Base-by-base conservation (phyloP, 805 yeast genomes). In the Candida sphagnicola region DNA sequence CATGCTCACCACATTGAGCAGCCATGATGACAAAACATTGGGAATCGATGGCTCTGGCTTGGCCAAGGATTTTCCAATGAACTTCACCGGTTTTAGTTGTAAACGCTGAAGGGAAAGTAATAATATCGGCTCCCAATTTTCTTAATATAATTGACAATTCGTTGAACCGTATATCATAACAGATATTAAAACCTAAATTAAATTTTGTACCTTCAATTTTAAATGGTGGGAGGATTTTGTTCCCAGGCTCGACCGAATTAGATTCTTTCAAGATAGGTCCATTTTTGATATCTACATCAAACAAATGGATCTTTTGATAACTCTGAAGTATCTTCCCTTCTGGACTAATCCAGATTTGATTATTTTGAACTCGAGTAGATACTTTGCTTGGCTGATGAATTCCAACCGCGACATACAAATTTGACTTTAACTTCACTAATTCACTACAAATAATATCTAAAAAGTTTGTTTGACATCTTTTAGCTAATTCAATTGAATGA, bases 61-160 rank as follows among this genome's bases (percentile, higher is more conserved):
- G 70, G 1, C 87, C 96, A 37, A 91, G 66, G 1, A 77, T 58
- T 38, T 79, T 79, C 95, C 97, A 91, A 54, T 91, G 99, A 1
- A 91, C 87, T 37, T 78, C 78, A 1, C 99, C 99, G 0, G 98
- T 91, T 46, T 81, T 80, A 55, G 85, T 76, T 0, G 96, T 93
- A 70, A 95, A 93, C 0, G 98, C 98, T 18, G 95, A 82, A 0
- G 99, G 98, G 50, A 69, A 91, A 2, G 91, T 75, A 28, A 91
- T 49, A 16, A 91, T 65, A 41, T 86, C 74, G 1, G 96, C 95
- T 3, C 96, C 95, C 37, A 63, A 49, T 8, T 75, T 54, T 37
- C 95, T 65, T 25, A 85, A 61, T 29, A 80, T 61, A 25, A 83
- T 50, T 1, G 93, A 80, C 34, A 85, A 62, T 55, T 89, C 96